Evolutionary conservation across 139 green algal genomes (phyloP).

Genomic region (Micractinium sp.): DNA sequence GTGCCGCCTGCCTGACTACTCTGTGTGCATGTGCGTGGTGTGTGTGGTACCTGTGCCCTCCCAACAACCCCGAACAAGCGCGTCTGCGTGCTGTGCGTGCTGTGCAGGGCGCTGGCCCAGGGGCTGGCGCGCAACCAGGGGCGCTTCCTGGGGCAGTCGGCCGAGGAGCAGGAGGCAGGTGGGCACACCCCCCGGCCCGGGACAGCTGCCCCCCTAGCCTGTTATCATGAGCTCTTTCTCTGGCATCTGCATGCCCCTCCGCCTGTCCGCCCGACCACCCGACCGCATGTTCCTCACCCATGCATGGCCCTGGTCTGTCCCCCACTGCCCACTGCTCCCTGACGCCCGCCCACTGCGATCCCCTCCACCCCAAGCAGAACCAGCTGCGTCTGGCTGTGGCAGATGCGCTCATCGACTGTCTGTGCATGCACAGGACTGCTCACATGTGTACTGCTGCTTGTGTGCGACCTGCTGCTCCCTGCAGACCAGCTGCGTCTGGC

Average conservation of each 20-base stretch:
- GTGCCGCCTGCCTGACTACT: neutral
- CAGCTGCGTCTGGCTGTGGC: neutral
- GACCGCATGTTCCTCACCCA: neutral
- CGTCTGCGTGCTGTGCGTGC: too few species aligned
- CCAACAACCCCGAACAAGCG: too few species aligned
- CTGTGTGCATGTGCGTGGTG: neutral
- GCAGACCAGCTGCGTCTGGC: slow-evolving; percentile 69
- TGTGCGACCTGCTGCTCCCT: neutral
- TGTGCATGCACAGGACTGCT: neutral
- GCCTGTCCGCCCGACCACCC: neutral
- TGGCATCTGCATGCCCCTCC: neutral
- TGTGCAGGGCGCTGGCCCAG: slow-evolving; percentile 39
- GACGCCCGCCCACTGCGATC: too few species aligned
- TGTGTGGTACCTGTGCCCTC: too few species aligned
- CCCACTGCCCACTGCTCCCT: too few species aligned
- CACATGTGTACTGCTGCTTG: neutral
- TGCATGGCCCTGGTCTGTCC: neutral
- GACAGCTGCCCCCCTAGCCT: too few species aligned
- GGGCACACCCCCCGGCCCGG: too few species aligned
- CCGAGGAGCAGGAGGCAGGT: slow-evolving; percentile 51
- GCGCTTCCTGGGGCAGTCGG: slow-evolving; percentile 26
- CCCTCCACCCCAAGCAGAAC: too few species aligned
- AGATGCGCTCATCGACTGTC: neutral
- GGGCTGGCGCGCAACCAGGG: slow-evolving; percentile 65
- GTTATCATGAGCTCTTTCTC: neutral